A percentile compares a stretch with the other conserved stretches of the same genome.
These are phyloP conservation scores for Claviceps digitariae DNA, from an alignment of 2,329 filamentous ascomycete species.

Conservation along the genomic window DNA sequence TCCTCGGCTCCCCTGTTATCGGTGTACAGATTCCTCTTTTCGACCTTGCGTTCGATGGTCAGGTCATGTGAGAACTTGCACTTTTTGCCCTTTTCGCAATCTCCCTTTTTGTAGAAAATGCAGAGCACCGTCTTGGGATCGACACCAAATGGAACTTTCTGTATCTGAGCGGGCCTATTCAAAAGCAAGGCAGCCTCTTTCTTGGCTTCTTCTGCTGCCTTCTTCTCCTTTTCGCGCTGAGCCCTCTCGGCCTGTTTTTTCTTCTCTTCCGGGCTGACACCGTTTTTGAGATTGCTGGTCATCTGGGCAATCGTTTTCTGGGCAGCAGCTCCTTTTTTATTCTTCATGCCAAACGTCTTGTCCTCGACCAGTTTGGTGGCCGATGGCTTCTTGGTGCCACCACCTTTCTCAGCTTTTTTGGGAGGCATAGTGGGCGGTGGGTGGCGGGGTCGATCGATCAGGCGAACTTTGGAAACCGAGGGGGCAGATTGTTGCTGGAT, in stretches of 20 bases:
- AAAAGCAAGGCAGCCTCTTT: constrained; percentile 70
- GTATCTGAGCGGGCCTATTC: constrained; percentile 84
- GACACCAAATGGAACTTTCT: constrained; percentile 95
- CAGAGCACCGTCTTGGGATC: constrained; percentile 96
- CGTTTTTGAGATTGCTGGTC: constrained; percentile 55
- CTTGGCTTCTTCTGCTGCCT: constrained; percentile 72
- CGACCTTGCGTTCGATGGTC: constrained; percentile 75
- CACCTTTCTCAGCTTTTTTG: constrained; percentile 45
- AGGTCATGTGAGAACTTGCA: constrained; percentile 97
- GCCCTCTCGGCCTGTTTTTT: constrained; percentile 55
- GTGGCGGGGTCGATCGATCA: constrained; percentile 11
- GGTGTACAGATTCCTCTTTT: constrained; percentile 84
- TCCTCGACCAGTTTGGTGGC: constrained; percentile 63
- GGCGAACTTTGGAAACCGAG: background rate
- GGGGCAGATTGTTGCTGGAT: background rate
- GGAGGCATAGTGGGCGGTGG: constrained; percentile 52
- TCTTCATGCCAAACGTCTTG: constrained; percentile 99
- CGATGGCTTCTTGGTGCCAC: constrained; percentile 40
- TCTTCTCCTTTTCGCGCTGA: constrained; percentile 72
- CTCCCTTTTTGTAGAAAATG: constrained; percentile 93
- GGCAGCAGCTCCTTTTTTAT: constrained; percentile 88
- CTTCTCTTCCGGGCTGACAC: constrained; percentile 80
- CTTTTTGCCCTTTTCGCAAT: constrained; percentile 93
- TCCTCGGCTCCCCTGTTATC: constrained; percentile 61
- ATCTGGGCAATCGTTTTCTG: constrained; percentile 86